Conservation (phyloP, 2,329 filamentous ascomycete genomes). For the Neofusicoccum parvum region DNA sequence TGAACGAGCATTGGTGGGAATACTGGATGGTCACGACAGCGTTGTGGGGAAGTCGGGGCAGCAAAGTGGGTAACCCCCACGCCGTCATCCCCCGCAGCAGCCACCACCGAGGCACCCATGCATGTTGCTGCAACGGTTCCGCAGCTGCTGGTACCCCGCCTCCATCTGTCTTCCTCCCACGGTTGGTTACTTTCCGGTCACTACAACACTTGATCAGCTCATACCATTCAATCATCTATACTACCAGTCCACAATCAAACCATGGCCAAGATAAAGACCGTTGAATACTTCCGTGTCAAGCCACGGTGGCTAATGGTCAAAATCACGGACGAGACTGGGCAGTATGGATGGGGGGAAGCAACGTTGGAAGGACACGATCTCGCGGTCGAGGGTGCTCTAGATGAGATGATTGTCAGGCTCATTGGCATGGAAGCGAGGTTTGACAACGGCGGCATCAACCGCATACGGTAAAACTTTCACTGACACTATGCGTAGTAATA, state of each 20-base stretch:
- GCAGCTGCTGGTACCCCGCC: not conserved
- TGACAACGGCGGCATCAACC: not conserved
- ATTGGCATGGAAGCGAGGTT: conserved; percentile 72
- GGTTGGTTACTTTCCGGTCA: not conserved
- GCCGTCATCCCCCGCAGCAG: not conserved
- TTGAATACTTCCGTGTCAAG: conserved; percentile 74
- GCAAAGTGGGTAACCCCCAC: not conserved
- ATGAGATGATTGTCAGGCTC: conserved; percentile 65
- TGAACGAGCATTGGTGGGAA: not conserved
- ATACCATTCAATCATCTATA: not conserved
- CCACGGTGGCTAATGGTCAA: conserved; percentile 80
- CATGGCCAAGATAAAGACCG: conserved; percentile 65
- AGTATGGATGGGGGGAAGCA: conserved; percentile 73
- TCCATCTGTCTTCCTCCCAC: no score
- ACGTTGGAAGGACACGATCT: conserved; percentile 73
- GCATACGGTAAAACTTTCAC: not conserved
- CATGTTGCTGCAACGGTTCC: not conserved
- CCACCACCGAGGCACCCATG: not conserved
- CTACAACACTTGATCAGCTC: not conserved
- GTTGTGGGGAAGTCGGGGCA: not conserved
- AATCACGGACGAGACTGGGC: conserved; percentile 66
- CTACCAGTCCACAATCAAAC: not conserved
- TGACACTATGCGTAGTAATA: conserved; percentile 55
- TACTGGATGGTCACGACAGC: not conserved
- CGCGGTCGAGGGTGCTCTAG: conserved; percentile 72